A percentile compares a stretch with the other conserved stretches of the same genome.
Evolutionary conservation across 164 flowering plant genomes (phyloP).

Genomic region (Kingdonia uniflora): DNA sequence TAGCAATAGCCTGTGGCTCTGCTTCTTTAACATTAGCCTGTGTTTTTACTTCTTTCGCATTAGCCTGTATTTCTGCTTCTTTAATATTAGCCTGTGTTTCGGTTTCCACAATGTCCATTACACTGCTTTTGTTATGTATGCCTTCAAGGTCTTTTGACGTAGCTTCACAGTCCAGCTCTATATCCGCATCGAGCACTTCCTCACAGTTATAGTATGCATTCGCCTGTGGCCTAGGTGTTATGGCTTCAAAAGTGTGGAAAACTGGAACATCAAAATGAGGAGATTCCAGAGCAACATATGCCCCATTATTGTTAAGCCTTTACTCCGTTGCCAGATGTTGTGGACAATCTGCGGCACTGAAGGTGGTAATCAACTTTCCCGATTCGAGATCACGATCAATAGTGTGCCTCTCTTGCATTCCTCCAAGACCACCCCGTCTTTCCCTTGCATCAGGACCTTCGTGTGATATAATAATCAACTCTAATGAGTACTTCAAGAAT

Average conservation of each 20-base stretch:
- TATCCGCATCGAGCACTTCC: constrained; percentile 79
- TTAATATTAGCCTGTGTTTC: too few relatives aligned
- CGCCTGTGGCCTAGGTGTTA: constrained; percentile 86
- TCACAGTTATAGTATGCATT: constrained; percentile 64
- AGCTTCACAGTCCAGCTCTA: constrained; percentile 63
- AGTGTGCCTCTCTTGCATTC: constrained; percentile 85
- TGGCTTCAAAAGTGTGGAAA: constrained; percentile 64
- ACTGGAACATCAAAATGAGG: constrained; percentile 63
- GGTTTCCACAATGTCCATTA: too few relatives aligned
- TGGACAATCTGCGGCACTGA: constrained; percentile 98
- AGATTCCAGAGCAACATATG: constrained; percentile 60
- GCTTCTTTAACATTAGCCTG: too few relatives aligned
- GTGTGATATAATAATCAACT: constrained; percentile 95
- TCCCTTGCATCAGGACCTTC: constrained; percentile 99
- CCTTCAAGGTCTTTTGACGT: constrained; percentile 21
- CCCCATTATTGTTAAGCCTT: constrained; percentile 73
- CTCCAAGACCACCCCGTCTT: constrained; percentile 61
- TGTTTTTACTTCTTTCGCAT: too few relatives aligned
- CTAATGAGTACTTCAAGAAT: constrained; percentile 62
- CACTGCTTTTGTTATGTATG: too few relatives aligned
- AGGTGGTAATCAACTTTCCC: constrained; percentile 77
- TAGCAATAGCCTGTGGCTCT: too few relatives aligned
- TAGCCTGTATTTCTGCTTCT: too few relatives aligned
- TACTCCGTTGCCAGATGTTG: constrained; percentile 88
- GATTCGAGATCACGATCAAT: constrained; percentile 89